phyloP scores from a whole-genome alignment of 805 yeast species.

The Pichia paraexigua region DNA sequence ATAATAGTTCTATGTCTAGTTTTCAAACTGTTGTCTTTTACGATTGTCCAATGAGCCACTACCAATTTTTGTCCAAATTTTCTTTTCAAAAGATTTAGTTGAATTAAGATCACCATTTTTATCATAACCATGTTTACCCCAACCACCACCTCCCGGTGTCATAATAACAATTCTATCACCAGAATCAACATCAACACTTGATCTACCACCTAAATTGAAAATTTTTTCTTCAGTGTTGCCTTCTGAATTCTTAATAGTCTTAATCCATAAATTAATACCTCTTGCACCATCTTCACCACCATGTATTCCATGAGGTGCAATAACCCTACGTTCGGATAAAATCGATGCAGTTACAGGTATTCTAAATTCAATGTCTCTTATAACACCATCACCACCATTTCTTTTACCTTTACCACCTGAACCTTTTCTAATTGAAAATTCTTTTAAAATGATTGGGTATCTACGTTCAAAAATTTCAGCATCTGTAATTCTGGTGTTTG shows the following conservation, averaged over 20 bases:
- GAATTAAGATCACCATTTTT: not conserved
- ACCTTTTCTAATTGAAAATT: constrained; percentile 58
- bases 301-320: constrained; percentile 76
- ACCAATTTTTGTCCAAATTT: constrained; percentile 14
- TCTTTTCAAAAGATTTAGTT: not conserved
- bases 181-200: constrained; percentile 43
- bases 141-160: constrained; percentile 89
- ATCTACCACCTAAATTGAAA: constrained; percentile 63
- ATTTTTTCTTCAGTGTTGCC: constrained; percentile 31
- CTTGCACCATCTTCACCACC: constrained; percentile 76
- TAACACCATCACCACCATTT: constrained; percentile 79
- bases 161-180: constrained; percentile 63
- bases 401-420: constrained; percentile 78
- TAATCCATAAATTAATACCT: constrained; percentile 57
- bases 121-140: constrained; percentile 34
- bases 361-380: constrained; percentile 77
- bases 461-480: constrained; percentile 83
- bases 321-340: constrained; percentile 75
- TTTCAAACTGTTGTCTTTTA: constrained; percentile 5
- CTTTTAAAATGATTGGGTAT: constrained; percentile 72
- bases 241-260: constrained; percentile 19
- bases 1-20: no score
- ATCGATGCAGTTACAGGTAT: constrained; percentile 69
- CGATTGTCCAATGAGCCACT: constrained; percentile 28
- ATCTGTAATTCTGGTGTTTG: constrained; percentile 89